Percentiles rank a stretch among this genome's conserved stretches.
These are phyloP conservation scores for Colletotrichum sublineola DNA, from an alignment of 2,329 filamentous ascomycete species.

Conservation along the genomic window DNA sequence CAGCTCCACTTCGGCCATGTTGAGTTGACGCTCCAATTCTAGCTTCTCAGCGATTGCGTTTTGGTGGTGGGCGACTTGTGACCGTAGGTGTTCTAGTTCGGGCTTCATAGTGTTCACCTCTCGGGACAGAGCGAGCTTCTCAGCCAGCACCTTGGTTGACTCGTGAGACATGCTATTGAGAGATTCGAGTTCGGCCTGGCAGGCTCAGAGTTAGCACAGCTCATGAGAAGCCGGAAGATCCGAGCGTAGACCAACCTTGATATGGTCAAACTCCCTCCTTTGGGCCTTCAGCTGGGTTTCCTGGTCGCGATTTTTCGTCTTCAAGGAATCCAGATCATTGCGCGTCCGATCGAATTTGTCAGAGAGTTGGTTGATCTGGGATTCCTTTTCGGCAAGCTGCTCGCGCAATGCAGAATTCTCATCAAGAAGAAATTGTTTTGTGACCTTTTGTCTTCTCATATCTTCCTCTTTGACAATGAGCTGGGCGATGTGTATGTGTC, in stretches of 20 bases:
- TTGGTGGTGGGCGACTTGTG: constrained; percentile 72
- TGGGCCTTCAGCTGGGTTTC: constrained; percentile 64
- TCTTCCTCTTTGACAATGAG: constrained; percentile 82
- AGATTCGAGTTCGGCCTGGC: constrained; percentile 77
- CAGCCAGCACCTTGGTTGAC: constrained; percentile 75
- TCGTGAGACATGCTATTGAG: constrained; percentile 77
- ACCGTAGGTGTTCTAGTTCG: constrained; percentile 68
- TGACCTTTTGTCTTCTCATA: constrained; percentile 76
- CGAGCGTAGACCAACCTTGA: constrained; percentile 57
- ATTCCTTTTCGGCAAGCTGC: constrained; percentile 71
- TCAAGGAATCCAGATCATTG: constrained; percentile 58
- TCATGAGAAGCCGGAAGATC: too few species aligned
- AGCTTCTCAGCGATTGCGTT: constrained; percentile 82
- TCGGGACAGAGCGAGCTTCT: constrained; percentile 66
- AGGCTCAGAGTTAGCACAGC: neutral
- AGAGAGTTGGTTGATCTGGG: constrained; percentile 65
- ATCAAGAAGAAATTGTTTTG: constrained; percentile 78
- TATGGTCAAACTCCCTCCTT: constrained; percentile 60
- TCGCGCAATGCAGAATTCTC: constrained; percentile 78
- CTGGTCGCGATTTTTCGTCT: constrained; percentile 59
- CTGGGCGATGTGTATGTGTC: constrained; percentile 73
- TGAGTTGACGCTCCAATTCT: constrained; percentile 82
- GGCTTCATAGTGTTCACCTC: constrained; percentile 67
- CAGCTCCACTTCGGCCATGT: constrained; percentile 82
- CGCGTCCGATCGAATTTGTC: constrained; percentile 56